These are phyloP conservation scores for Tephrocybe sp. DNA, from an alignment of 768 basidiomycete species.

Conservation along the genomic window DNA sequence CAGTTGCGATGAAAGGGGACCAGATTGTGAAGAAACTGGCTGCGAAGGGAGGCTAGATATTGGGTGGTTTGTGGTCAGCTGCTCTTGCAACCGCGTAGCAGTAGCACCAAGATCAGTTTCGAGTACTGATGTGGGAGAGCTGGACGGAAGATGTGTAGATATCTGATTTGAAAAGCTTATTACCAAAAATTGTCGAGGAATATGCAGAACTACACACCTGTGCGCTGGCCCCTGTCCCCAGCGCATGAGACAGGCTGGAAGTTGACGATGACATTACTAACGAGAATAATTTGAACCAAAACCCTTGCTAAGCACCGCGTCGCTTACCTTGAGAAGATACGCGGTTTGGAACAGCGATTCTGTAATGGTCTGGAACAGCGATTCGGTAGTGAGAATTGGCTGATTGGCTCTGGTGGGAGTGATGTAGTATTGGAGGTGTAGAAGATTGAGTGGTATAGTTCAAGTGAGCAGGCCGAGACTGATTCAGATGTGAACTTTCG, in stretches of 20 bases:
- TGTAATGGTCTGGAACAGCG: too few species aligned
- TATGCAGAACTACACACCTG: too few species aligned
- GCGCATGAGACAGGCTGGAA: too few species aligned
- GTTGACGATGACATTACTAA: too few species aligned
- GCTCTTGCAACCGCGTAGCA: constrained; percentile 2
- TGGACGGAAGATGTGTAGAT: not conserved
- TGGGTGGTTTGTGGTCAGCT: not conserved
- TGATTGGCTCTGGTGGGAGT: too few species aligned
- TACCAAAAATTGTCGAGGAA: not conserved
- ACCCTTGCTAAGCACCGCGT: too few species aligned
- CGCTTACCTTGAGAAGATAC: too few species aligned
- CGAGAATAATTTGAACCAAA: too few species aligned
- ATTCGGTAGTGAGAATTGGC: too few species aligned
- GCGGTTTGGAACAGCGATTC: too few species aligned
- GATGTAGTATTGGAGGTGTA: not conserved
- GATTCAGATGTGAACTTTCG: not conserved
- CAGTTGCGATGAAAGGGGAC: too few species aligned
- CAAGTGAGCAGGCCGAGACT: not conserved
- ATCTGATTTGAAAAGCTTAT: not conserved
- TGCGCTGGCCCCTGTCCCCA: too few species aligned
- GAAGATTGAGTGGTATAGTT: not conserved
- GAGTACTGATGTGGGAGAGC: not conserved
- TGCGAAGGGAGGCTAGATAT: not conserved
- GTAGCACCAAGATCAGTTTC: not conserved
- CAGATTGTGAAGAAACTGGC: not conserved